phyloP scores from a whole-genome alignment of 2,329 filamentous ascomycete genomes.

The Calonectria honghensis region DNA sequence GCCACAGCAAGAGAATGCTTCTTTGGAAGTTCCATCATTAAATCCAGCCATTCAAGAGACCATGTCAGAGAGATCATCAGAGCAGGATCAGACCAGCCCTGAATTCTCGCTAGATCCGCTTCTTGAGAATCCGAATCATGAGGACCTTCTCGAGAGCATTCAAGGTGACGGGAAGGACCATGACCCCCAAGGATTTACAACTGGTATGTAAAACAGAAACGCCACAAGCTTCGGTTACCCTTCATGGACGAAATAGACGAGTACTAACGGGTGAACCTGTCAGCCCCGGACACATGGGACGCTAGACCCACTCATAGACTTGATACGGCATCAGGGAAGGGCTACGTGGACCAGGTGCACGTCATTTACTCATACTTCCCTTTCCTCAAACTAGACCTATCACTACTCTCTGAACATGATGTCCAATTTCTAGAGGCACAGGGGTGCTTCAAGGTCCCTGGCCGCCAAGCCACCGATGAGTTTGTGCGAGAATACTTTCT shows the following conservation, averaged over 20 bases:
- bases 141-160: constrained; percentile 4
- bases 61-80: constrained; percentile 24
- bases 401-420: constrained; percentile 32
- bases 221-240: background rate
- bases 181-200: background rate
- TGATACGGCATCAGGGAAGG: background rate
- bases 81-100: constrained; percentile 6
- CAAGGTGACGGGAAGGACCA: constrained; percentile 1
- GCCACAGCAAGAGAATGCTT: background rate
- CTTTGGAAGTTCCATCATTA: background rate
- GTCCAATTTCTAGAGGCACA: constrained; percentile 41
- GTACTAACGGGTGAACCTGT: background rate
- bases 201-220: background rate
- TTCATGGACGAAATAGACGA: background rate
- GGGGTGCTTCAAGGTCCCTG: constrained; percentile 43
- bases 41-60: constrained; percentile 9
- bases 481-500: constrained; percentile 44
- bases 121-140: background rate
- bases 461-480: constrained; percentile 36
- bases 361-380: constrained; percentile 42
- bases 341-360: constrained; percentile 29
- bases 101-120: constrained; percentile 1
- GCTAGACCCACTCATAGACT: constrained; percentile 1
- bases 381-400: constrained; percentile 40
- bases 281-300: constrained; percentile 18